Evolutionary conservation across 352 stramenopile genomes (phyloP).

Genomic region (Aphanomyces astaci): DNA sequence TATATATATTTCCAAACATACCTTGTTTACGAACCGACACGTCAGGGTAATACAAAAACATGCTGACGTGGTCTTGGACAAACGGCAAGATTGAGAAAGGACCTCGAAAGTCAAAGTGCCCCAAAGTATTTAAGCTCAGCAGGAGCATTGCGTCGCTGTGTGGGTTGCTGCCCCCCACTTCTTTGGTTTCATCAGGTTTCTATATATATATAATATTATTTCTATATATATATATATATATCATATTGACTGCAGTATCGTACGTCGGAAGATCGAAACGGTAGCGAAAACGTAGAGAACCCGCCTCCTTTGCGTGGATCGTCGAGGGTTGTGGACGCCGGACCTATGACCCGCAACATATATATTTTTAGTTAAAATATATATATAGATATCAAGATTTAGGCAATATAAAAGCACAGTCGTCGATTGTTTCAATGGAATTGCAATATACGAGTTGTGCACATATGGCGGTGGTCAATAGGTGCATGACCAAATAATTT

Average conservation of each 20-base stretch:
- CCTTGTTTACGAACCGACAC: conserved; percentile 86
- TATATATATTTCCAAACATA: conserved; percentile 21
- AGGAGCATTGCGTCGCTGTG: conserved; percentile 54
- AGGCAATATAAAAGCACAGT: too few relatives aligned
- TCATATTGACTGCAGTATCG: too few relatives aligned
- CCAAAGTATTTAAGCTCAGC: conserved; percentile 85
- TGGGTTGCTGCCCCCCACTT: too few relatives aligned
- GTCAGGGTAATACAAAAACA: conserved; percentile 89
- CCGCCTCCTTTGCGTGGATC: background rate
- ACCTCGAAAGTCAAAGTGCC: conserved; percentile 88
- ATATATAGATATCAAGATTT: too few relatives aligned
- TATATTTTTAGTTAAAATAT: too few relatives aligned
- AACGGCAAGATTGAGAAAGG: conserved; percentile 94
- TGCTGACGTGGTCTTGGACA: conserved; percentile 88
- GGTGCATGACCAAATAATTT: too few relatives aligned
- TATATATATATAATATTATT: conserved; percentile 22
- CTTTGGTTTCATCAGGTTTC: conserved; percentile 66
- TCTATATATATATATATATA: too few relatives aligned
- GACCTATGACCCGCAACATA: too few relatives aligned
- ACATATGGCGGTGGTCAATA: too few relatives aligned
- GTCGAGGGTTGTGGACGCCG: background rate
- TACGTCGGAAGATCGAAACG: background rate
- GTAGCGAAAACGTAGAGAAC: conserved; percentile 23
- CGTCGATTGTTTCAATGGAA: too few relatives aligned
- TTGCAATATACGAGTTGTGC: too few relatives aligned